Percentiles rank a stretch among this genome's conserved stretches.
Evolutionary conservation across 805 yeast species (phyloP).

Genomic region (Candida tammaniensis): DNA sequence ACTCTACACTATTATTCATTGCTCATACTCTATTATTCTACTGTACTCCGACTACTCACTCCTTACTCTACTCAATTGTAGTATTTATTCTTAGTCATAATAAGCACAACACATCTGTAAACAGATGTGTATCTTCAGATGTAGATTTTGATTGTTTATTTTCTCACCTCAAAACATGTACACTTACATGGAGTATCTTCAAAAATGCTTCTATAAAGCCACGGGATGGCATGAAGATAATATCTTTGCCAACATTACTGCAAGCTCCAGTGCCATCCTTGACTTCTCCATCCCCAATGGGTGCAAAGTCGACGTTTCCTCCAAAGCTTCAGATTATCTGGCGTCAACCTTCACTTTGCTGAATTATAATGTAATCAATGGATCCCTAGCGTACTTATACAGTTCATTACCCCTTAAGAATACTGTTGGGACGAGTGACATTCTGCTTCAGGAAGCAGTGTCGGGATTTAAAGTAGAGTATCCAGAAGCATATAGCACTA

Average conservation of each 20-base stretch:
- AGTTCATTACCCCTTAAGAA: constrained; percentile 56
- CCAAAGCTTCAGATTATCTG: constrained; percentile 65
- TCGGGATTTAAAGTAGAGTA: constrained; percentile 64
- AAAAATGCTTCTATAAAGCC: constrained; percentile 62
- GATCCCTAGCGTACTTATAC: constrained; percentile 80
- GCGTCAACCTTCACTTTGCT: constrained; percentile 73
- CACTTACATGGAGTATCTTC: constrained; percentile 83
- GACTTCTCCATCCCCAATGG: constrained; percentile 75
- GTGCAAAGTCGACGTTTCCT: constrained; percentile 60
- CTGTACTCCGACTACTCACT: too few species aligned
- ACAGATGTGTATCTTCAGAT: too few species aligned
- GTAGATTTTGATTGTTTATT: too few species aligned
- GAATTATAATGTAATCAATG: constrained; percentile 63
- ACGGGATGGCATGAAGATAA: constrained; percentile 81
- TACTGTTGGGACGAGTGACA: constrained; percentile 48
- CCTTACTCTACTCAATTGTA: too few species aligned
- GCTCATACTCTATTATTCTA: too few species aligned
- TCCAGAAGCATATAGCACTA: constrained; percentile 29
- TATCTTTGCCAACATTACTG: constrained; percentile 69
- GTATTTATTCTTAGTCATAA: too few species aligned
- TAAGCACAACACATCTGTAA: too few species aligned
- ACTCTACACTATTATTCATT: too few species aligned
- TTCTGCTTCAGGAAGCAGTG: constrained; percentile 64
- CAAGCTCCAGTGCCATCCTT: constrained; percentile 66
- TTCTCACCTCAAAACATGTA: too few species aligned